phyloP scores from a whole-genome alignment of 1,284 basidiomycete genomes.

The Pseudozyma tsukubaensis region DNA sequence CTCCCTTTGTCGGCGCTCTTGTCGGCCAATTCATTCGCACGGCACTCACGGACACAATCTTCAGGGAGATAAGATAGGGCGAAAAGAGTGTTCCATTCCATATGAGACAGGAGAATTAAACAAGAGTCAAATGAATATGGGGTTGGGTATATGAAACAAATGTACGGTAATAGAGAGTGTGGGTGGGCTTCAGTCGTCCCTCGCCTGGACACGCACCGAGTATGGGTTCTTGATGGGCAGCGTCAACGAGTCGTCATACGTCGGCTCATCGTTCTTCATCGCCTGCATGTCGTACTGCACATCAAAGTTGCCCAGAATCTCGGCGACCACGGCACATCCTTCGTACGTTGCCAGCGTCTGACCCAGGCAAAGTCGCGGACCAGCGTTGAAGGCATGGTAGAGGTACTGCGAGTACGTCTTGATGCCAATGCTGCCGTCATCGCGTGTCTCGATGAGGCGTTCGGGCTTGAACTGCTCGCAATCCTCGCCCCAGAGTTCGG shows the following conservation, averaged over 20 bases:
- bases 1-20: too few relatives aligned
- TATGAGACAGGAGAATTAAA: background rate
- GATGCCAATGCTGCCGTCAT: slow-evolving; percentile 68
- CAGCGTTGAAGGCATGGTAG: slow-evolving; percentile 66
- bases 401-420: slow-evolving; percentile 70
- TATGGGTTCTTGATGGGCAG: slow-evolving; percentile 51
- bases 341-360: slow-evolving; percentile 59
- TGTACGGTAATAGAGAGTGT: background rate
- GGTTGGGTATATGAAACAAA: too few relatives aligned
- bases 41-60: too few relatives aligned
- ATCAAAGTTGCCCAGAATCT: slow-evolving; percentile 48
- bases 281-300: slow-evolving; percentile 36
- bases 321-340: slow-evolving; percentile 45
- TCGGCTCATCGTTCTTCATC: slow-evolving; percentile 36
- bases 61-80: background rate
- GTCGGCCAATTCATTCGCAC: too few relatives aligned
- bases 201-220: slow-evolving; percentile 30
- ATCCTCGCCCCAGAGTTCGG: slow-evolving; percentile 62
- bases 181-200: slow-evolving; percentile 28
- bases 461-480: slow-evolving; percentile 65
- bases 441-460: slow-evolving; percentile 60
- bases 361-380: slow-evolving; percentile 68
- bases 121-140: too few relatives aligned
- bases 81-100: background rate
- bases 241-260: slow-evolving; percentile 50